phyloP scores from a whole-genome alignment of 768 basidiomycete genomes.

The Phylloporus scabripes region DNA sequence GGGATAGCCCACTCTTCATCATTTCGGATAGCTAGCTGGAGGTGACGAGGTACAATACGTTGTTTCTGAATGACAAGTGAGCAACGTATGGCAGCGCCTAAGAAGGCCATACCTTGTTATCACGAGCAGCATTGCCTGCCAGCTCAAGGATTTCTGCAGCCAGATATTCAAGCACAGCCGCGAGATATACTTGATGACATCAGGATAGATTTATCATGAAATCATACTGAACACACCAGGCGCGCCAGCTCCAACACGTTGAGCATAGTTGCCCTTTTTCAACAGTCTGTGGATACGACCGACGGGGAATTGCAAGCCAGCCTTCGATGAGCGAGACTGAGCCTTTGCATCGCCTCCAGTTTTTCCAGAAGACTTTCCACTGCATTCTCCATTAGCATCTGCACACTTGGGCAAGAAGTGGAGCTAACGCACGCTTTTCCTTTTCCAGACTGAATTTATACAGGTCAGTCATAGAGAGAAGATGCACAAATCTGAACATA shows the following conservation, averaged over 20 bases:
- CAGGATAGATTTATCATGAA: neutral
- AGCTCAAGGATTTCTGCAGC: constrained; percentile 84
- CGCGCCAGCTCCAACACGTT: constrained; percentile 64
- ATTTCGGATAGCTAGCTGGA: constrained; percentile 72
- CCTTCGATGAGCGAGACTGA: constrained; percentile 62
- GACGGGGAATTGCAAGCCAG: constrained; percentile 71
- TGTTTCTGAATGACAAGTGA: constrained; percentile 40
- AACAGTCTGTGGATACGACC: constrained; percentile 77
- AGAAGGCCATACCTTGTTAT: constrained; percentile 47
- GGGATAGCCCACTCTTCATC: constrained; percentile 56
- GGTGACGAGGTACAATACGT: constrained; percentile 75
- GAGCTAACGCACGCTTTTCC: constrained; percentile 42
- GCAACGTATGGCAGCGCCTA: neutral
- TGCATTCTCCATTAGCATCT: constrained; percentile 10
- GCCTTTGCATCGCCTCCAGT: constrained; percentile 50
- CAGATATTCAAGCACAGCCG: constrained; percentile 84
- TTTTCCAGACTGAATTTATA: constrained; percentile 44
- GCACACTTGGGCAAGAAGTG: constrained; percentile 1
- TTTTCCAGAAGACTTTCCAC: constrained; percentile 46
- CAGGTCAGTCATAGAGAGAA: constrained; percentile 6
- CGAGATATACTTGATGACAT: constrained; percentile 58
- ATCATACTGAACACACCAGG: constrained; percentile 41
- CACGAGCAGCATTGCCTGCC: constrained; percentile 72
- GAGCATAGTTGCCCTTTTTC: constrained; percentile 68
- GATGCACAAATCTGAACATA: constrained; percentile 8